These are phyloP conservation scores for Avicennia marina DNA, from an alignment of 257 asterid species.

Conservation along the genomic window DNA sequence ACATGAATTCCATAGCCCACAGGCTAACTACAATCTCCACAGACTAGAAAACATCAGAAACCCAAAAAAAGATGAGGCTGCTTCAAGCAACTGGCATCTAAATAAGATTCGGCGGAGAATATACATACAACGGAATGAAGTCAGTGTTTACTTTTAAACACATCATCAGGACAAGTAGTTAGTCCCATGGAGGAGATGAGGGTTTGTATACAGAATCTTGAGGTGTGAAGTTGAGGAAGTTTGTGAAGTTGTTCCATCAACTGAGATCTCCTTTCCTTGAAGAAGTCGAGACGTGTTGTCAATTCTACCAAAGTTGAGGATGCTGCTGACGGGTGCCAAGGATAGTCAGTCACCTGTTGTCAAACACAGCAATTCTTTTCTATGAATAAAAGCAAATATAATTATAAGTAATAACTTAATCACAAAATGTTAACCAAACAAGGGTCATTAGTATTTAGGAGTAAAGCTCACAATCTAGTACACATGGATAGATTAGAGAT, in stretches of 20 bases:
- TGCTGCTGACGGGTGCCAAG: constrained; percentile 57
- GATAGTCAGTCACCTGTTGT: constrained; percentile 55
- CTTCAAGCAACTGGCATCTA: constrained; percentile 14
- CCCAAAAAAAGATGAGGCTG: constrained; percentile 5
- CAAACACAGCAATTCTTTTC: neutral
- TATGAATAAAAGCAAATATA: neutral
- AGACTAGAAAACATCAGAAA: constrained; percentile 4
- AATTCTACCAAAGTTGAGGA: constrained; percentile 85
- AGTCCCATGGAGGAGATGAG: too few relatives aligned
- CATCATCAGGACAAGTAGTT: too few relatives aligned
- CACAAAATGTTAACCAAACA: too few relatives aligned
- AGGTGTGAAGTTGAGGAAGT: constrained; percentile 57
- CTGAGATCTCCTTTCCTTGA: constrained; percentile 94
- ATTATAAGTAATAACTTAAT: neutral
- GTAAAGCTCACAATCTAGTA: too few relatives aligned
- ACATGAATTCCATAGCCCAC: constrained; percentile 15
- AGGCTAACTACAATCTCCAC: constrained; percentile 28
- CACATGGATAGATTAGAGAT: too few relatives aligned
- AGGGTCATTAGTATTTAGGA: too few relatives aligned
- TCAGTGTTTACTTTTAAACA: too few relatives aligned
- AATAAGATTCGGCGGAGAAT: constrained; percentile 34
- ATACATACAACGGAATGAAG: too few relatives aligned
- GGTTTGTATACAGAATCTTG: constrained; percentile 63
- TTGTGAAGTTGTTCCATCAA: constrained; percentile 94
- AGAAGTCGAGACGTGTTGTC: constrained; percentile 94